Evolutionary conservation across 208 protist genomes (phyloP), one percentile per base, ranked within the genome.

Genomic region (Leptomonas seymouri): DNA sequence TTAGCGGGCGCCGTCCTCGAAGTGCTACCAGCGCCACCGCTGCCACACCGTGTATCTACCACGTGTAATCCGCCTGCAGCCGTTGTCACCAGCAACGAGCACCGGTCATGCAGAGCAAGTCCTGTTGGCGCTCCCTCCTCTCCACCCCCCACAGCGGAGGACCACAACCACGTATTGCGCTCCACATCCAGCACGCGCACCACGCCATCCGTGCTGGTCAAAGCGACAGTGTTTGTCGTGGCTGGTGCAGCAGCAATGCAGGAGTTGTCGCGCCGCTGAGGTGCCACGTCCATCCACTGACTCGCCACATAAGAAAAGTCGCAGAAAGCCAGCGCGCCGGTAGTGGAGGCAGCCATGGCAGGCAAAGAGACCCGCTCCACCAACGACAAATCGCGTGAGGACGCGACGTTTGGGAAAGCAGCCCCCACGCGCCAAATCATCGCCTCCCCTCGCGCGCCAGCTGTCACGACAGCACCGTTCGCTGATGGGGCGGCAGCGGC

Each of bases 381-480:
- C 28, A 85, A 16, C 30, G 41, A 34, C 73, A 85, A 20, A 23
- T 78, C 57, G 0, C 57, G 59, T 18, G 36, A 34, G 44, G n/a
- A 46, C 18, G n/a, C 44, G 1, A 36, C 44, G 30, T 20, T 18
- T 2, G 15, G 25, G 45, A 8, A 2, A 25, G 28, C 25, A 45
- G 42, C 27, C 1, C 36, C 18, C 11, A 90, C 53, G 28, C 66
- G 71, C 89, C 89, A 94, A 12, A 88, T 30, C 20, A 85, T 61
- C 31, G 77, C 84, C 72, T 94, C 89, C 12, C 78, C 78, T 8
- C 79, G 79, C 39, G 79, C 66, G 5, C 89, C 89, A 6, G 82
- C 89, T 0, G 84, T 87, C 31, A 91, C 58, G 21, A 91, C 55
- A 6, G 75, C 69, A 7, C 82, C 79, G 55, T 36, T 66, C 31